Conservation (phyloP, 129 eudicot species). For the Flaveria sonorensis region DNA sequence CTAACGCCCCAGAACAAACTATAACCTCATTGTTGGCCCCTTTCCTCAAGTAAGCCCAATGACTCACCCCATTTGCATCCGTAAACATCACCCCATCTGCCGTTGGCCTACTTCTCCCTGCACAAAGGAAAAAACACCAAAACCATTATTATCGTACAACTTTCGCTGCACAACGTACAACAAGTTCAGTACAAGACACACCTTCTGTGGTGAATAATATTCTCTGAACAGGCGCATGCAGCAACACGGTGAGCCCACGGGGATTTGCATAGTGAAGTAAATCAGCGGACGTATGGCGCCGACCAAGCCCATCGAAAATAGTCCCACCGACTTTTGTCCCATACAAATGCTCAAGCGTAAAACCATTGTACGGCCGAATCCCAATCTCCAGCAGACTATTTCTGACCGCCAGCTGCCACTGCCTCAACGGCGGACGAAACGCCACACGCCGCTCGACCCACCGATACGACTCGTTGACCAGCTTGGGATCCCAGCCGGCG, state of each 20-base stretch:
- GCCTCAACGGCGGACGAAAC: conserved; percentile 60
- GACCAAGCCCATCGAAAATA: conserved; percentile 62
- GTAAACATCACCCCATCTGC: conserved; percentile 75
- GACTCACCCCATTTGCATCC: conserved; percentile 58
- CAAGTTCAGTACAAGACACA: background rate
- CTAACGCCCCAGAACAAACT: conserved; percentile 77
- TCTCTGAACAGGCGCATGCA: conserved; percentile 67
- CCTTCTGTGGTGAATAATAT: conserved; percentile 69
- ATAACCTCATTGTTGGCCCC: conserved; percentile 69
- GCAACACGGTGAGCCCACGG: conserved; percentile 45
- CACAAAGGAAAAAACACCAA: background rate
- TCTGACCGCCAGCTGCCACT: conserved; percentile 84
- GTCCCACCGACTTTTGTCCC: conserved; percentile 93
- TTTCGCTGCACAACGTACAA: background rate
- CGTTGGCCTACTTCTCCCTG: conserved; percentile 54
- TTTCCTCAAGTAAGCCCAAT: conserved; percentile 59
- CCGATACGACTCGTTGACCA: conserved; percentile 67
- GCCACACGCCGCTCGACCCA: conserved; percentile 85
- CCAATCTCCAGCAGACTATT: conserved; percentile 78
- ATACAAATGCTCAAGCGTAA: conserved; percentile 69
- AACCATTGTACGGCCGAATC: conserved; percentile 69
- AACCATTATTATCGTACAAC: background rate
- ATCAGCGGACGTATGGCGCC: conserved; percentile 77
- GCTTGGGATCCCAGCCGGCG: conserved; percentile 66
- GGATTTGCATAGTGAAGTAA: conserved; percentile 72